Conservation (phyloP, 106 monocot genomes). For the Dioscorea dumetorum region DNA sequence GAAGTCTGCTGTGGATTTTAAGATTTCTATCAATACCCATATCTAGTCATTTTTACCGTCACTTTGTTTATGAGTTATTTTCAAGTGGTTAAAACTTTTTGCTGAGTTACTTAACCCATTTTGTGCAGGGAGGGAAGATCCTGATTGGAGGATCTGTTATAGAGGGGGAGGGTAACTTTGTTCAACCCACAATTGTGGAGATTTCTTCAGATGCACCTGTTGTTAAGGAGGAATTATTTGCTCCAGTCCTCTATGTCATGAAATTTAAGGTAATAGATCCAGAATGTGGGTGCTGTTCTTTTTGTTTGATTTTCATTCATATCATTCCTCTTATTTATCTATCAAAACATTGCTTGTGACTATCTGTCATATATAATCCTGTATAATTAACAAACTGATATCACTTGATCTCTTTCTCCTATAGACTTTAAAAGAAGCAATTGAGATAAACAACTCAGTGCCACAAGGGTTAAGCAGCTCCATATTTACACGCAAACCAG, state of each 20-base stretch:
- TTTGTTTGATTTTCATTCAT: not conserved
- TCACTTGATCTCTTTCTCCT: constrained; percentile 2
- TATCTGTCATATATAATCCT: too few species aligned
- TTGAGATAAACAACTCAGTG: constrained; percentile 91
- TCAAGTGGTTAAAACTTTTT: not conserved
- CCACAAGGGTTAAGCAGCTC: constrained; percentile 98
- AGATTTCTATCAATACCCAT: not conserved
- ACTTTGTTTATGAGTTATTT: not conserved
- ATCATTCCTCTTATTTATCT: not conserved
- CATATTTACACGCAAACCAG: constrained; percentile 80
- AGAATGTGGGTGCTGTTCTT: not conserved
- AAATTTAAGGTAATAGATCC: constrained; percentile 65
- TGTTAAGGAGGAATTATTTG: constrained; percentile 94
- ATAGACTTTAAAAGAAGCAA: constrained; percentile 88
- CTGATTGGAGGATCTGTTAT: constrained; percentile 64
- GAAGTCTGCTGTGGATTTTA: not conserved
- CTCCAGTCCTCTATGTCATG: constrained; percentile 93
- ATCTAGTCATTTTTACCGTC: not conserved
- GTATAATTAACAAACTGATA: not conserved
- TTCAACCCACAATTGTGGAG: constrained; percentile 95
- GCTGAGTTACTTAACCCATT: not conserved
- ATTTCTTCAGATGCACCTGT: constrained; percentile 67
- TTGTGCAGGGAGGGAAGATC: constrained; percentile 46
- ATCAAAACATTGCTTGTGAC: not conserved
- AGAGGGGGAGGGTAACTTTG: constrained; percentile 84